Evolutionary conservation across 441 rosid species (phyloP).

Genomic region (Gossypium schwendimanii): DNA sequence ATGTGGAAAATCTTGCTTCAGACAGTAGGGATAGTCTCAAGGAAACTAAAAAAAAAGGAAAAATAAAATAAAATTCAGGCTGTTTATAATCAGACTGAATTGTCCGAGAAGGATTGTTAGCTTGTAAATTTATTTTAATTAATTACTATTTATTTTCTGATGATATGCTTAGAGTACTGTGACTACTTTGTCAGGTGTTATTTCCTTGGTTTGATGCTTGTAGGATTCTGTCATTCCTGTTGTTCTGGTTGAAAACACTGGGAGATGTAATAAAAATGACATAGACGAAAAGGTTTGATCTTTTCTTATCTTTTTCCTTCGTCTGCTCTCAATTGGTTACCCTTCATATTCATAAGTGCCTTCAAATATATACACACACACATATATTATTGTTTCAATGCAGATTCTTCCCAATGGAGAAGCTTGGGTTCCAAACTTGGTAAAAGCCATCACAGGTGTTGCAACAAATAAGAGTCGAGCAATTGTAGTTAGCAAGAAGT

Average conservation of each 20-base stretch:
- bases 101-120: neutral
- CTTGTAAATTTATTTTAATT: neutral
- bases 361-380: neutral
- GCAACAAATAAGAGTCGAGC: constrained; percentile 61
- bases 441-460: constrained; percentile 54
- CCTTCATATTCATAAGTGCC: neutral
- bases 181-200: neutral
- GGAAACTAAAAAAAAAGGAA: neutral
- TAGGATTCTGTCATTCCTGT: constrained; percentile 56
- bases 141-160: neutral
- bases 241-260: constrained; percentile 84
- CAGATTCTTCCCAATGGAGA: constrained; percentile 74
- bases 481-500: constrained; percentile 60
- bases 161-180: neutral
- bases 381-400: constrained; percentile 10
- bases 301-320: neutral
- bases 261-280: constrained; percentile 89
- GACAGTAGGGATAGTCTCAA: neutral
- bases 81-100: neutral
- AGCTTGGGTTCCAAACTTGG: constrained; percentile 73
- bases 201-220: constrained; percentile 18
- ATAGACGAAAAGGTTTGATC: constrained; percentile 66
- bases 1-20: neutral
- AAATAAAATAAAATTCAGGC: neutral
- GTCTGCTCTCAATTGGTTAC: constrained; percentile 1